These are phyloP conservation scores for Myotisia sp. DNA, from an alignment of 2,329 filamentous ascomycete species.

Conservation along the genomic window DNA sequence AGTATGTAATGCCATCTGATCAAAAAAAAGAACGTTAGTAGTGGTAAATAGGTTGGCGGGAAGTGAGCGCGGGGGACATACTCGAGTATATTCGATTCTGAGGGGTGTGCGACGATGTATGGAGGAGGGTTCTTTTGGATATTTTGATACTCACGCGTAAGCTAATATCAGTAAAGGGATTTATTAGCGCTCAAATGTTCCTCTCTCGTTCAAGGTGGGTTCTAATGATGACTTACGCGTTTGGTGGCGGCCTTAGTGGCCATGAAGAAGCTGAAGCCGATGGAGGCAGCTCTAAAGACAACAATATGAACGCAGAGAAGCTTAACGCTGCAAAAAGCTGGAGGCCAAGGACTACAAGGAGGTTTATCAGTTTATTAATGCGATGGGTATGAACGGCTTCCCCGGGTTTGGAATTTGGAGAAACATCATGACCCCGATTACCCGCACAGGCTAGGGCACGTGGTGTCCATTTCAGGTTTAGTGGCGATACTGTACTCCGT, in stretches of 20 bases:
- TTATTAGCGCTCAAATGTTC: constrained; percentile 6
- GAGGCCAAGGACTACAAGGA: no score
- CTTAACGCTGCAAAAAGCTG: no score
- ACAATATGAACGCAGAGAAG: no score
- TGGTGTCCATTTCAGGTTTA: no score
- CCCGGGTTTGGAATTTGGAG: no score
- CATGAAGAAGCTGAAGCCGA: constrained; percentile 39
- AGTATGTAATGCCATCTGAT: constrained; percentile 92
- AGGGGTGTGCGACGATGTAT: constrained; percentile 78
- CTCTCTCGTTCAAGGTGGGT: constrained; percentile 9
- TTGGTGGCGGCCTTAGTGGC: constrained; percentile 60
- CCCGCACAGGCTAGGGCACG: no score
- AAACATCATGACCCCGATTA: no score
- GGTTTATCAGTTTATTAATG: no score
- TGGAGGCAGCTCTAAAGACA: neutral
- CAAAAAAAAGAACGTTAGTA: constrained; percentile 11
- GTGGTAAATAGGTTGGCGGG: neutral
- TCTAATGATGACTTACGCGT: constrained; percentile 39
- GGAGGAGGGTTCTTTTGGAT: constrained; percentile 67
- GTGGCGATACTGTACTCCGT: no score
- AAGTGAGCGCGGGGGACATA: constrained; percentile 28
- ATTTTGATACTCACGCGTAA: constrained; percentile 50
- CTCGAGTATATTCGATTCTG: constrained; percentile 84
- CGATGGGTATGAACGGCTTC: no score
- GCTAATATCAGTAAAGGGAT: constrained; percentile 21